Evolutionary conservation across 495 filamentous ascomycete species (phyloP).

Genomic region (Penicillium cosmopolitanum): DNA sequence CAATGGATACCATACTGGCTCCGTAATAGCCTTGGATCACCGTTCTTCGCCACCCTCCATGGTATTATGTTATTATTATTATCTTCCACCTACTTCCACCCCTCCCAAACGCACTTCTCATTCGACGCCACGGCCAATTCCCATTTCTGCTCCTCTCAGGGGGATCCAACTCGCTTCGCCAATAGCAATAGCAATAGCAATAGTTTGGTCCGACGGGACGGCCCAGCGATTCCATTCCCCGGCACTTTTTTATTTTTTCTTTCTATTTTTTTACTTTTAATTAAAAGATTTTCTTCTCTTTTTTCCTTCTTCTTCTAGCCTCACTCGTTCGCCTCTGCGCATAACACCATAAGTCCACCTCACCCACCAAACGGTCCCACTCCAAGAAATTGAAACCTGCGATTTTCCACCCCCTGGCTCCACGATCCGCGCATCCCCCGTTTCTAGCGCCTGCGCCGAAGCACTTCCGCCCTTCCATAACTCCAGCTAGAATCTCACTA

Average conservation of each 20-base stretch:
- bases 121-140: background rate
- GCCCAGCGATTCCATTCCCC: constrained; percentile 18
- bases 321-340: background rate
- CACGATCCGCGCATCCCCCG: constrained; percentile 35
- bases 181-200: background rate
- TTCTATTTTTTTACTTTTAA: background rate
- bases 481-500: constrained; percentile 33
- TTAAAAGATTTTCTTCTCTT: background rate
- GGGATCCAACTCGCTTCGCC: background rate
- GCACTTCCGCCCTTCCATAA: constrained; percentile 8
- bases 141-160: constrained; percentile 2
- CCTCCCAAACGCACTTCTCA: background rate
- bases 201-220: constrained; percentile 21
- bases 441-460: constrained; percentile 26
- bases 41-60: background rate
- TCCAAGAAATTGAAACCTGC: constrained; percentile 25
- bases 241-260: background rate
- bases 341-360: background rate
- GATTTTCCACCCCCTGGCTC: constrained; percentile 16
- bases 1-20: too few species aligned
- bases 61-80: background rate
- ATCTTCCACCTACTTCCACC: background rate
- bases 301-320: background rate
- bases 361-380: constrained; percentile 20
- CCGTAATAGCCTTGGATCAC: too few species aligned